phyloP scores from a whole-genome alignment of 768 basidiomycete species.

The Phaeolepiota aurea region DNA sequence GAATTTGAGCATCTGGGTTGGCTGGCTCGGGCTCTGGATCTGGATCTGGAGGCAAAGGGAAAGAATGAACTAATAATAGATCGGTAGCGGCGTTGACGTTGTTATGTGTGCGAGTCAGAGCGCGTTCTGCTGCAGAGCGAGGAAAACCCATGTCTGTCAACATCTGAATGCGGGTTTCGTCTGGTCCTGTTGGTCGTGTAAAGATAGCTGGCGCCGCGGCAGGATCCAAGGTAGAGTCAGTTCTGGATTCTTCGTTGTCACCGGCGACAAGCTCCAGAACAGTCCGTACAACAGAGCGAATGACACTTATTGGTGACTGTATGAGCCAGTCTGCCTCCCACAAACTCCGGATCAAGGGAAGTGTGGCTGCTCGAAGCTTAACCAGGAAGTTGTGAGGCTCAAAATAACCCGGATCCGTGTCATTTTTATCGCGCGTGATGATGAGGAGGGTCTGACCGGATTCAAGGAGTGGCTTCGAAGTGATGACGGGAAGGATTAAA shows the following conservation, averaged over 20 bases:
- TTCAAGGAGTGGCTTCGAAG: conserved; percentile 76
- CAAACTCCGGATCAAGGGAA: conserved; percentile 58
- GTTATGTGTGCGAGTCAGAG: conserved; percentile 78
- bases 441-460: conserved; percentile 74
- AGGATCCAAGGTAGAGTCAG: conserved; percentile 23
- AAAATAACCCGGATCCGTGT: conserved; percentile 72
- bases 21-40: conserved; percentile 45
- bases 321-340: conserved; percentile 86
- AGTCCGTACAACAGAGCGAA: conserved; percentile 65
- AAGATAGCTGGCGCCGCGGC: conserved; percentile 15
- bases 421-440: conserved; percentile 68
- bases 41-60: conserved; percentile 47
- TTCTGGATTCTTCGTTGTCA: conserved; percentile 68
- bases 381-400: conserved; percentile 86
- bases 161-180: conserved; percentile 73
- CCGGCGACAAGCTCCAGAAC: conserved; percentile 76
- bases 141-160: conserved; percentile 97
- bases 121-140: conserved; percentile 78
- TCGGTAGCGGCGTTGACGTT: conserved; percentile 88
- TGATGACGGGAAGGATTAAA: conserved; percentile 67
- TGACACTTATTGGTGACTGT: conserved; percentile 64
- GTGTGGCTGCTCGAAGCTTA: conserved; percentile 57
- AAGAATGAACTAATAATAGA: conserved; percentile 74
- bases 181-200: conserved; percentile 41
- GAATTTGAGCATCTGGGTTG: conserved; percentile 9